Evolutionary conservation across 768 basidiomycete species (phyloP).

Genomic region (Calocybe cyanea): DNA sequence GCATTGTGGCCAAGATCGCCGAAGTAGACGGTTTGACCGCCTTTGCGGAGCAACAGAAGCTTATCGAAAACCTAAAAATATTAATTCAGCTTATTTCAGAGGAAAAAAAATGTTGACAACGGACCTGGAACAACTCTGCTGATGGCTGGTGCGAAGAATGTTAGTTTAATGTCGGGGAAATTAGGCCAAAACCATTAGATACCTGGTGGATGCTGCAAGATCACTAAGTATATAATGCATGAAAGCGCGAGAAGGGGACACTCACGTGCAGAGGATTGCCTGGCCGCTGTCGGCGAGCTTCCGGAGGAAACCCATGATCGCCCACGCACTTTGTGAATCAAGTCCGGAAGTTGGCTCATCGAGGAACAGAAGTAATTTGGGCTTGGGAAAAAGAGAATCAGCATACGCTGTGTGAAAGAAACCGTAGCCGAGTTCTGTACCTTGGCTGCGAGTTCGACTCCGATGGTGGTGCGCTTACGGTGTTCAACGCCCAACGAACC

Average conservation of each 20-base stretch:
- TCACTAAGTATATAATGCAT: not conserved
- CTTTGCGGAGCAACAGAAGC: slow-evolving; percentile 70
- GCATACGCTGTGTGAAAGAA: not conserved
- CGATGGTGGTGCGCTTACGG: slow-evolving; percentile 81
- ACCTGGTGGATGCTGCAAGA: slow-evolving; percentile 40
- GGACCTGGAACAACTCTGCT: slow-evolving; percentile 74
- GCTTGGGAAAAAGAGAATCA: slow-evolving; percentile 32
- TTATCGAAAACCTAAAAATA: slow-evolving; percentile 62
- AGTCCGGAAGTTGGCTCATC: slow-evolving; percentile 90
- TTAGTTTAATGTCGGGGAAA: not conserved
- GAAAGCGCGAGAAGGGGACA: slow-evolving; percentile 1
- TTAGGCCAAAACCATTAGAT: not conserved
- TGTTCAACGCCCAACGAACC: slow-evolving; percentile 66
- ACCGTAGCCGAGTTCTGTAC: slow-evolving; percentile 11
- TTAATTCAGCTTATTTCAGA: not conserved
- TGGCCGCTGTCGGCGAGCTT: slow-evolving; percentile 79
- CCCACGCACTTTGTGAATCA: slow-evolving; percentile 86
- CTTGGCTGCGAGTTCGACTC: slow-evolving; percentile 83
- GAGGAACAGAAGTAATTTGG: slow-evolving; percentile 75
- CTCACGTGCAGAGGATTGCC: slow-evolving; percentile 86
- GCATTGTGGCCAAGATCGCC: slow-evolving; percentile 67
- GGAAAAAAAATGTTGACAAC: not conserved
- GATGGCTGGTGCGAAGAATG: slow-evolving; percentile 54
- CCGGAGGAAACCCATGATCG: slow-evolving; percentile 70
- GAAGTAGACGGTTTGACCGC: slow-evolving; percentile 75